phyloP scores from a whole-genome alignment of 2,329 filamentous ascomycete genomes.

The Colletotrichum agaves region DNA sequence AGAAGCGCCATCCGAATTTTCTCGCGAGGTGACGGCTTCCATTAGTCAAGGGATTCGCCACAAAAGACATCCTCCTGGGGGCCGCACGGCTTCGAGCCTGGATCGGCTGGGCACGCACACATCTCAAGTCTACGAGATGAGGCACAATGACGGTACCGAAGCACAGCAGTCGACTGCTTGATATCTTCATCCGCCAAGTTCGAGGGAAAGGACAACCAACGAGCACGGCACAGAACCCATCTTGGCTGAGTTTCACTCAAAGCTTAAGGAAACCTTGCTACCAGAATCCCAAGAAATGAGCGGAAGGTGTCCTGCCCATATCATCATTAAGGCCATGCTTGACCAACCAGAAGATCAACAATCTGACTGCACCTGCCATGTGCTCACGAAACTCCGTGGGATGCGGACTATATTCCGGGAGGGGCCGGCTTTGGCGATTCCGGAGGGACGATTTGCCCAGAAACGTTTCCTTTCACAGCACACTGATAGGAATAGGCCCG shows the following conservation, averaged over 20 bases:
- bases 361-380: conserved; percentile 17
- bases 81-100: neutral
- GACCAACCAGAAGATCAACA: neutral
- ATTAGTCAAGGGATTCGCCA: neutral
- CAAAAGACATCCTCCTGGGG: neutral
- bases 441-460: too few relatives aligned
- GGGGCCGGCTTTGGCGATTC: conserved; percentile 17
- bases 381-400: conserved; percentile 20
- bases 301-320: neutral
- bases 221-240: neutral
- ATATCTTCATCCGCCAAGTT: neutral
- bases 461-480: too few relatives aligned
- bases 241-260: conserved; percentile 8
- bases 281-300: neutral
- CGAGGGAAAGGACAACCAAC: neutral
- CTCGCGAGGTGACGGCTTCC: neutral
- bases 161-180: too few relatives aligned
- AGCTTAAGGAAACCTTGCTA: neutral
- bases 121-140: neutral
- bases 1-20: conserved; percentile 4
- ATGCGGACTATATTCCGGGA: conserved; percentile 4
- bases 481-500: neutral
- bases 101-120: neutral
- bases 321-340: neutral
- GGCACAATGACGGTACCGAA: neutral